Percentiles rank a stretch among this genome's conserved stretches.
phyloP scores from a whole-genome alignment of 2,329 filamentous ascomycete genomes.

The Talaromyces rugulosus region DNA sequence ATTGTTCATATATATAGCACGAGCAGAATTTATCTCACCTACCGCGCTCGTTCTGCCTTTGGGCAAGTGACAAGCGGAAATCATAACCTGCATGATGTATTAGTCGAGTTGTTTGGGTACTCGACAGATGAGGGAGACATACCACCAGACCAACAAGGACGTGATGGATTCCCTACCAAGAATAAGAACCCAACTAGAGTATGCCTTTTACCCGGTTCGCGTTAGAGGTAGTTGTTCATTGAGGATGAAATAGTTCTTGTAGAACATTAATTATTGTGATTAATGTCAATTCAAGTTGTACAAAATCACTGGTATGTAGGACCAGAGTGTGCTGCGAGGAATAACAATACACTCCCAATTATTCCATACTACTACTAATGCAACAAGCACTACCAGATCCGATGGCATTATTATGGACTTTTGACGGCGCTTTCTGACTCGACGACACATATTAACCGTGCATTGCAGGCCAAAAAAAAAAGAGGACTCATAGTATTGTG shows the following conservation, averaged over 20 bases:
- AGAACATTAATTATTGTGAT: neutral
- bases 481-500: too few species aligned
- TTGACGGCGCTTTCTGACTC: neutral
- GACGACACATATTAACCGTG: conserved; percentile 1
- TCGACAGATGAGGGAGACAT: too few species aligned
- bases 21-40: too few species aligned
- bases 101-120: too few species aligned
- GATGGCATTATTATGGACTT: neutral
- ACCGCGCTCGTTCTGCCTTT: too few species aligned
- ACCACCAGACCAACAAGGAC: too few species aligned
- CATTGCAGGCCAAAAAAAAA: neutral
- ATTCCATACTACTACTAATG: neutral
- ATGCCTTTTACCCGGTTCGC: too few species aligned
- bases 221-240: too few species aligned
- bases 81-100: conserved; percentile 8
- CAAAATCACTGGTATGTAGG: neutral
- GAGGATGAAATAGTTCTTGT: too few species aligned
- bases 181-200: too few species aligned
- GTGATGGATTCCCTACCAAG: too few species aligned
- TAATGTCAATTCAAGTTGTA: neutral
- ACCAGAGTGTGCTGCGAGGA: neutral
- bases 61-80: conserved; percentile 17
- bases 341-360: neutral
- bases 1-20: too few species aligned
- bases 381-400: neutral